These are phyloP conservation scores for Neofusicoccum parvum DNA, from an alignment of 2,329 filamentous ascomycete genomes.

Conservation along the genomic window DNA sequence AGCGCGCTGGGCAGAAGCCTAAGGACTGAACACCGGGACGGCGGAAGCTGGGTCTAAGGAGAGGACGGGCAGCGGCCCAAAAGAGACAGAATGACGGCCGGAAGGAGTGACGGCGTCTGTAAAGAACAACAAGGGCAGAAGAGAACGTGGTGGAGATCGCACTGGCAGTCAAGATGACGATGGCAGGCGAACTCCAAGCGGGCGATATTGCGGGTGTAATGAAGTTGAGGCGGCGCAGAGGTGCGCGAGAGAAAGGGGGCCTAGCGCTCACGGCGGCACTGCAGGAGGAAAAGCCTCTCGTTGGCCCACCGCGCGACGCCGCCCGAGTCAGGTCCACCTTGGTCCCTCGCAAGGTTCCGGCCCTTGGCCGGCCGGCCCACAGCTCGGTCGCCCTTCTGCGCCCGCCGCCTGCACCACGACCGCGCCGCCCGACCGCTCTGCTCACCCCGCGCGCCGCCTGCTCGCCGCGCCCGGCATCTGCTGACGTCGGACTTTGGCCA, in stretches of 20 bases:
- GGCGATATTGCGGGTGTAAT: conserved; percentile 24
- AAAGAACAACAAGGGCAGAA: conserved; percentile 40
- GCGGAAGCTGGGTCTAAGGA: conserved; percentile 33
- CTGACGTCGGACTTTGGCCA: conserved; percentile 9
- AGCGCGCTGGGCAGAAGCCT: conserved; percentile 36
- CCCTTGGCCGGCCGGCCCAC: background rate
- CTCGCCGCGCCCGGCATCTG: conserved; percentile 3
- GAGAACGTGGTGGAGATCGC: conserved; percentile 41
- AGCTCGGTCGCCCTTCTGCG: background rate
- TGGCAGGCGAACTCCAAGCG: conserved; percentile 37
- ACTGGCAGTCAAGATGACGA: conserved; percentile 38
- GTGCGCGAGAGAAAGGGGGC: conserved; percentile 21
- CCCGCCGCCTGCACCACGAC: background rate
- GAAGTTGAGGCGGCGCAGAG: conserved; percentile 25
- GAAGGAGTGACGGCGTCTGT: conserved; percentile 47
- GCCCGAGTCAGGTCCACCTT: background rate
- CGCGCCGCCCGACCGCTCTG: conserved; percentile 9
- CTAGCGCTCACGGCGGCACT: conserved; percentile 16
- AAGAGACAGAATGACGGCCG: conserved; percentile 37
- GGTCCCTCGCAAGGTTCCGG: background rate
- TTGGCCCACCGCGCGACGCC: conserved; percentile 1
- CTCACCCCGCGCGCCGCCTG: background rate
- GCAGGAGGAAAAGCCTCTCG: background rate
- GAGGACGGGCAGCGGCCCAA: conserved; percentile 42
- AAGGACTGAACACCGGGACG: conserved; percentile 29